These are phyloP conservation scores for Phlebiopsis gigantea DNA, from an alignment of 768 basidiomycete genomes.

Conservation along the genomic window DNA sequence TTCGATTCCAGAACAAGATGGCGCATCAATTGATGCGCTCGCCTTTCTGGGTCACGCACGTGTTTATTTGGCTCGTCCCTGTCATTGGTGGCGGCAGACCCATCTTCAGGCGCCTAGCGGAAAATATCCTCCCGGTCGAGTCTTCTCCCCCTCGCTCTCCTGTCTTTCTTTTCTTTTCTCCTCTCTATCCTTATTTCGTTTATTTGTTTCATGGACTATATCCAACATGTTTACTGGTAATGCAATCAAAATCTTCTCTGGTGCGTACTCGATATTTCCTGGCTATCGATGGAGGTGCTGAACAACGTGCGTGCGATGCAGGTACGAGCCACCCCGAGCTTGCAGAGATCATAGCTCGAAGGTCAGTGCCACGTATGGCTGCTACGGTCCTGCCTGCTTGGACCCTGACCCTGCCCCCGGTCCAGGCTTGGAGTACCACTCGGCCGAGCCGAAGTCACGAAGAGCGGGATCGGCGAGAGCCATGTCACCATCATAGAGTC, in stretches of 20 bases:
- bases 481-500: constrained; percentile 89
- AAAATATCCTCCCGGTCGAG: constrained; percentile 8
- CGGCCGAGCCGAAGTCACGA: constrained; percentile 81
- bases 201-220: constrained; percentile 23
- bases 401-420: background rate
- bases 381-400: constrained; percentile 5
- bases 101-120: constrained; percentile 2
- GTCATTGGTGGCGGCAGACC: background rate
- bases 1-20: background rate
- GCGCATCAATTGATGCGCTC: constrained; percentile 1
- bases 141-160: constrained; percentile 6
- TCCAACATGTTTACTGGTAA: constrained; percentile 47
- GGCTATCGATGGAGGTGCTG: constrained; percentile 5
- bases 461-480: constrained; percentile 89
- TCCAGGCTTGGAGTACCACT: constrained; percentile 84
- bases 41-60: background rate
- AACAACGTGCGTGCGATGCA: constrained; percentile 26
- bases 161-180: constrained; percentile 14
- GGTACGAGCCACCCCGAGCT: constrained; percentile 95
- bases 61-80: background rate
- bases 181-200: constrained; percentile 25
- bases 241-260: constrained; percentile 56
- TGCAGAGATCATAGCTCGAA: constrained; percentile 87
- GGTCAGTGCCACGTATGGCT: constrained; percentile 44
- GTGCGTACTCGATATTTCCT: constrained; percentile 28